Conservation (phyloP, 768 basidiomycete species). For the Boletus rubroflammeus region DNA sequence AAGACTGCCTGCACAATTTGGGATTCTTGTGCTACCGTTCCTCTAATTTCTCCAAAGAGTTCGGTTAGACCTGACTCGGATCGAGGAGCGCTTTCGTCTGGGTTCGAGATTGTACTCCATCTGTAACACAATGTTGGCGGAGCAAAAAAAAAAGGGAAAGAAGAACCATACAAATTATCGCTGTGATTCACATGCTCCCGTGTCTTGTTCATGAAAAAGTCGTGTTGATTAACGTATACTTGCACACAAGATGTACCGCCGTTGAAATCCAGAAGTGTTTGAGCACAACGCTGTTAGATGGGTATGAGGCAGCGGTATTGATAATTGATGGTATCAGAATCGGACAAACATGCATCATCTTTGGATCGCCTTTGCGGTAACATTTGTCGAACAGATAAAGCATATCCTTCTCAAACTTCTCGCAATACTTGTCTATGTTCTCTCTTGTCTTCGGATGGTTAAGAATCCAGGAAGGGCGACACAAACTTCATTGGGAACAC, state of each 20-base stretch:
- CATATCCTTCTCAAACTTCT: slow-evolving; percentile 99
- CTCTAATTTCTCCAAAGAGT: slow-evolving; percentile 82
- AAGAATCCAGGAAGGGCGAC: not conserved
- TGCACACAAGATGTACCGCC: slow-evolving; percentile 96
- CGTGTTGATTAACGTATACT: slow-evolving; percentile 98
- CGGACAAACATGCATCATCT: slow-evolving; percentile 91
- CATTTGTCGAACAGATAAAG: slow-evolving; percentile 92
- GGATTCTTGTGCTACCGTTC: slow-evolving; percentile 90
- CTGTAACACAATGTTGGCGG: slow-evolving; percentile 38
- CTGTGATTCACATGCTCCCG: slow-evolving; percentile 56
- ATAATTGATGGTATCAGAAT: slow-evolving; percentile 14
- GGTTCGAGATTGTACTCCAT: slow-evolving; percentile 80
- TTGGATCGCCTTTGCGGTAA: slow-evolving; percentile 95
- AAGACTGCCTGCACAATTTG: slow-evolving; percentile 99
- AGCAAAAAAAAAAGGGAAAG: not conserved
- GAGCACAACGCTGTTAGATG: slow-evolving; percentile 84
- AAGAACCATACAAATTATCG: slow-evolving; percentile 53
- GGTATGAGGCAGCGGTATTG: slow-evolving; percentile 7
- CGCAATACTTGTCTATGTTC: slow-evolving; percentile 94
- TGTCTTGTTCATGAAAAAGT: slow-evolving; percentile 96
- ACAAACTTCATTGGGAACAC: slow-evolving; percentile 5
- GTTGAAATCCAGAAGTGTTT: slow-evolving; percentile 95
- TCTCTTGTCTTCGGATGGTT: slow-evolving; percentile 65
- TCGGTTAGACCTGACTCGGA: slow-evolving; percentile 75
- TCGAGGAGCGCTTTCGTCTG: slow-evolving; percentile 71